phyloP scores from a whole-genome alignment of 495 filamentous ascomycete genomes.

The Neurospora discreta region DNA sequence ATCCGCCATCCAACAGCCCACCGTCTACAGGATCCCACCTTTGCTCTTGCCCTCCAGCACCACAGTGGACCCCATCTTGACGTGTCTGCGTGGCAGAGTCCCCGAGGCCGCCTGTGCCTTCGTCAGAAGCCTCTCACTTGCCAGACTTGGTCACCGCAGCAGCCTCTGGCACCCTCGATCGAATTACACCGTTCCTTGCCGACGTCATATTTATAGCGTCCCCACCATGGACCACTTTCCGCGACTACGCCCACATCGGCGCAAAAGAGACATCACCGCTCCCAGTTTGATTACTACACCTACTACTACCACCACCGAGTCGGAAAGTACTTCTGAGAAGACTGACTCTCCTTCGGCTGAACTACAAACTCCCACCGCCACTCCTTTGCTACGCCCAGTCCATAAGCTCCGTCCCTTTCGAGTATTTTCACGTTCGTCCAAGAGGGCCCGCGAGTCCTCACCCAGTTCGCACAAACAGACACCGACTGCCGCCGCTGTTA shows the following conservation, averaged over 20 bases:
- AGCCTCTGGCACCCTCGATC: background rate
- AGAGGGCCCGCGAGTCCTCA: conserved; percentile 33
- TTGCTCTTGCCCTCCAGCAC: background rate
- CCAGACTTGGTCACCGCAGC: background rate
- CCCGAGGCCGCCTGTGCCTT: background rate
- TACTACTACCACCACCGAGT: conserved; percentile 2
- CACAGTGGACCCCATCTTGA: background rate
- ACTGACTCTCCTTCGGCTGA: conserved; percentile 9
- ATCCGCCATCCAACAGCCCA: background rate
- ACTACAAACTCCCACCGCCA: background rate
- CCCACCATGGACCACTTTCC: conserved; percentile 16
- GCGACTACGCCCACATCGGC: conserved; percentile 15
- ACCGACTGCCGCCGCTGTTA: conserved; percentile 14
- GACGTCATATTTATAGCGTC: background rate
- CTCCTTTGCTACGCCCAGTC: conserved; percentile 9
- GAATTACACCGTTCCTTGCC: background rate
- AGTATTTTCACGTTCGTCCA: conserved; percentile 24
- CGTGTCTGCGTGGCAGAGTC: background rate
- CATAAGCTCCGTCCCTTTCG: conserved; percentile 22
- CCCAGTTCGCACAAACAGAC: conserved; percentile 19
- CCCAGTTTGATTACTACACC: conserved; percentile 12
- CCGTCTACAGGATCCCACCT: background rate
- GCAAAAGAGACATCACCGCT: conserved; percentile 14
- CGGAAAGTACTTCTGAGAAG: conserved; percentile 3
- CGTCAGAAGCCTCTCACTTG: background rate